These are phyloP conservation scores for Draba incana DNA, from an alignment of 345 rosid genomes.

Conservation along the genomic window DNA sequence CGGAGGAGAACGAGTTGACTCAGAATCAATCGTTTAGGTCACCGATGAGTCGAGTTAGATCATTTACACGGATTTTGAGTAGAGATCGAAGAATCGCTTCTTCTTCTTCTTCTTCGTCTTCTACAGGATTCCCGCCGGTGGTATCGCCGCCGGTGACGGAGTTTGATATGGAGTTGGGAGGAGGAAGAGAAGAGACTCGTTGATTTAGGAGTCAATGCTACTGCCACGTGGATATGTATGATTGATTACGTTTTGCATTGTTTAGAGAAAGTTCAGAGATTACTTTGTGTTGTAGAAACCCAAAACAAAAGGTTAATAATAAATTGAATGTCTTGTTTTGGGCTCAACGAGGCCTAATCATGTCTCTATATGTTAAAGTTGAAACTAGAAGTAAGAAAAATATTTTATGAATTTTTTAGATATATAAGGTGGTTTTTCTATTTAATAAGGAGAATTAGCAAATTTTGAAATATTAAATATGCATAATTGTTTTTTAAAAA, in stretches of 20 bases:
- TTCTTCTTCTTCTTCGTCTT: slow-evolving; percentile 8
- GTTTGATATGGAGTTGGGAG: slow-evolving; percentile 53
- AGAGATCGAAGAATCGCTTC: slow-evolving; percentile 50
- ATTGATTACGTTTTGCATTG: background rate
- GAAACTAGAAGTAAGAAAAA: no score
- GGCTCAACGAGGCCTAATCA: no score
- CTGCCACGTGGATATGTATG: slow-evolving; percentile 12
- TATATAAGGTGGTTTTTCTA: no score
- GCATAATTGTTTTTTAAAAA: no score
- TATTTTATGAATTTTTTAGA: no score
- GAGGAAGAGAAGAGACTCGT: slow-evolving; percentile 17
- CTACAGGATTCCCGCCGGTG: slow-evolving; percentile 33
- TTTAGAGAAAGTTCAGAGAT: no score
- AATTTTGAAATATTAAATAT: no score
- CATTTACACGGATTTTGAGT: slow-evolving; percentile 59
- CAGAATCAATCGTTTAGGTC: slow-evolving; percentile 54
- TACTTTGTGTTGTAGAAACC: no score
- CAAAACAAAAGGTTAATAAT: no score
- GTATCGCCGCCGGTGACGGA: slow-evolving; percentile 34
- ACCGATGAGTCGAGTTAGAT: slow-evolving; percentile 63
- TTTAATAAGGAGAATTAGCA: no score
- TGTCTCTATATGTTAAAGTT: no score
- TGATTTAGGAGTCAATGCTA: background rate
- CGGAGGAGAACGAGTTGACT: slow-evolving; percentile 34
- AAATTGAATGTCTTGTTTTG: no score